Evolutionary conservation across 208 protist genomes (phyloP), one percentile per base, ranked within the genome.

Genomic region (Willaertia magna): DNA sequence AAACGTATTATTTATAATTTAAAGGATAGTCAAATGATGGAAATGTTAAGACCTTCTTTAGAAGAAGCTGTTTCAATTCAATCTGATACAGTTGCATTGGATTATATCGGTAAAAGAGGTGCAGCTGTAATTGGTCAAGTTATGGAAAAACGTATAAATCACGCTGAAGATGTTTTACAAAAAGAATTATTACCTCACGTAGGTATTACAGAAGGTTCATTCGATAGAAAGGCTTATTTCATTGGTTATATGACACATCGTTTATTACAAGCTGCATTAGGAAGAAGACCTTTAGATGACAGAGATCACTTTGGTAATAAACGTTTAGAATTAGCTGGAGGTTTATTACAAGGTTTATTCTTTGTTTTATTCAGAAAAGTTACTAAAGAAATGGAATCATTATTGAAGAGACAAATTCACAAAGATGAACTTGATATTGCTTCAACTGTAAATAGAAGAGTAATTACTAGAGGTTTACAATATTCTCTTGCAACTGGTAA

Each of bases 401-500:
- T 16, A 47, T 55, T 43, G 26, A 20, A 61, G 47, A 74, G 30
- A 6, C 26, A 6, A 6, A 26, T 61, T 7, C 30, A 22, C 7
- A 61, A 55, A 59, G 43, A 16, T 22, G 46, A 84, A 9, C 14
- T 49, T 34, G 43, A 59, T 79, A n/a, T 85, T 39, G 34, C 11
- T 22, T 7, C 42, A 42, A 46, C n/a, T 59, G 30, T 74, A 1
- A 83, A 89, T 42, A 40, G 51, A 6, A 59, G 67, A 51, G 92
- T 87, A n/a, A 93, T 96, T 48, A 95, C 93, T 39, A 88, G 90
- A 46, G 95, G 94, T 39, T 79, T 99, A 18, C 92, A 94, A 75
- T 98, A 98, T 87, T 93, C 93, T 30, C 89, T 99, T 43, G 97
- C 98, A 0, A 99, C 98, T 46, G 98, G 98, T 88, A 99, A 99